These are phyloP conservation scores for Fusarium sp. DNA, from an alignment of 2,329 filamentous ascomycete species.

Conservation along the genomic window DNA sequence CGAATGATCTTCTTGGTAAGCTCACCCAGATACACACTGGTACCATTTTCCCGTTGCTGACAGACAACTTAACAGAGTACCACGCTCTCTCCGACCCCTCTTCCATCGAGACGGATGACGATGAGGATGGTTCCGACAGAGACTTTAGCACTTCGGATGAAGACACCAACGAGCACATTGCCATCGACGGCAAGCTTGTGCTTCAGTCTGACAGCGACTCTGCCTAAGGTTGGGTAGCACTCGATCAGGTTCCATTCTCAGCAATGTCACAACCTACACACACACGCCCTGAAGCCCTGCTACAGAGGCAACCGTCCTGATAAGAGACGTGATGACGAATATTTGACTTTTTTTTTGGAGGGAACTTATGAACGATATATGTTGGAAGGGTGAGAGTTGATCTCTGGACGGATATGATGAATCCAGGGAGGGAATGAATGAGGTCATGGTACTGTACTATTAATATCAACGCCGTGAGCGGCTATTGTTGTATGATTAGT, in stretches of 20 bases:
- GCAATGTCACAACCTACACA: not conserved
- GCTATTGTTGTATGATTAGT: constrained; percentile 18
- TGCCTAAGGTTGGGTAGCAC: not conserved
- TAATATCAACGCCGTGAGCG: constrained; percentile 9
- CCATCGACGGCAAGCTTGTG: not conserved
- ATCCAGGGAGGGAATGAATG: not conserved
- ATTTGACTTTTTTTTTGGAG: not conserved
- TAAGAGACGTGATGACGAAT: not conserved
- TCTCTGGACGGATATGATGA: constrained; percentile 5
- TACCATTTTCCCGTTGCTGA: constrained; percentile 6
- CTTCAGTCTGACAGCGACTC: not conserved
- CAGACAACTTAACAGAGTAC: constrained; percentile 29
- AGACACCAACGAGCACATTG: constrained; percentile 7
- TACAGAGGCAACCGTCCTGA: not conserved
- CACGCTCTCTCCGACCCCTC: constrained; percentile 27
- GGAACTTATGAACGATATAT: constrained; percentile 5
- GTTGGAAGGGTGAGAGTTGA: constrained; percentile 9
- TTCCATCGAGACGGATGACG: constrained; percentile 4
- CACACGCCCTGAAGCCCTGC: not conserved
- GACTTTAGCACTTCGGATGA: constrained; percentile 24
- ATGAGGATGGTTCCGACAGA: constrained; percentile 5
- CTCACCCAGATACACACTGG: not conserved
- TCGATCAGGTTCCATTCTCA: not conserved
- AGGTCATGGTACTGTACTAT: constrained; percentile 10
- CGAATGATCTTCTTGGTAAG: constrained; percentile 47